A percentile compares a stretch with the other conserved stretches of the same genome.
phyloP scores from a whole-genome alignment of 2,329 filamentous ascomycete genomes.

The Paecilomyces sp. region DNA sequence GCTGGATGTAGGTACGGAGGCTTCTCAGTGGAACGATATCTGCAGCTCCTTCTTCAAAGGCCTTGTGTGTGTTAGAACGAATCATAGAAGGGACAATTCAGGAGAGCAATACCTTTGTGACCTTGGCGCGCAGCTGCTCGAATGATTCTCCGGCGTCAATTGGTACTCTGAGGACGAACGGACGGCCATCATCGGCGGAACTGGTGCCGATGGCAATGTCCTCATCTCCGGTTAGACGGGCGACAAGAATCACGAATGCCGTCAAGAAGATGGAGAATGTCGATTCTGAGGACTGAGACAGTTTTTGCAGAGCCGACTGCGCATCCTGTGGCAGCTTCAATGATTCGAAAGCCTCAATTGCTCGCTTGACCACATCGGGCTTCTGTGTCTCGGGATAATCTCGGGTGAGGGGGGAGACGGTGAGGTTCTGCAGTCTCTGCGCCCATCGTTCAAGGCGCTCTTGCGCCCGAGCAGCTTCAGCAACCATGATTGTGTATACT shows the following conservation, averaged over 20 bases:
- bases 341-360: conserved; percentile 38
- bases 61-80: conserved; percentile 16
- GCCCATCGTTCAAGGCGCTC: conserved; percentile 36
- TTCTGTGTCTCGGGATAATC: conserved; percentile 36
- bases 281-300: conserved; percentile 26
- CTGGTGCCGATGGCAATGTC: conserved; percentile 43
- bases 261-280: conserved; percentile 36
- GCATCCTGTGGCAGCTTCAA: conserved; percentile 29
- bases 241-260: conserved; percentile 37
- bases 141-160: conserved; percentile 36
- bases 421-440: conserved; percentile 33
- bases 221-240: conserved; percentile 42
- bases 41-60: conserved; percentile 32
- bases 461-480: conserved; percentile 25
- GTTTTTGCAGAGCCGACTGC: conserved; percentile 30
- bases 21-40: conserved; percentile 36
- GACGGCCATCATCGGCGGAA: conserved; percentile 34
- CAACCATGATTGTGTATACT: conserved; percentile 23
- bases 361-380: conserved; percentile 27
- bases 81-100: neutral
- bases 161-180: conserved; percentile 38
- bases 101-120: conserved; percentile 26
- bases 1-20: conserved; percentile 34
- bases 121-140: conserved; percentile 30
- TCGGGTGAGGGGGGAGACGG: conserved; percentile 36